Evolutionary conservation across 73 alveolate genomes (phyloP), one percentile per base, ranked within the genome.

Genomic region (Stentor roeselii): DNA sequence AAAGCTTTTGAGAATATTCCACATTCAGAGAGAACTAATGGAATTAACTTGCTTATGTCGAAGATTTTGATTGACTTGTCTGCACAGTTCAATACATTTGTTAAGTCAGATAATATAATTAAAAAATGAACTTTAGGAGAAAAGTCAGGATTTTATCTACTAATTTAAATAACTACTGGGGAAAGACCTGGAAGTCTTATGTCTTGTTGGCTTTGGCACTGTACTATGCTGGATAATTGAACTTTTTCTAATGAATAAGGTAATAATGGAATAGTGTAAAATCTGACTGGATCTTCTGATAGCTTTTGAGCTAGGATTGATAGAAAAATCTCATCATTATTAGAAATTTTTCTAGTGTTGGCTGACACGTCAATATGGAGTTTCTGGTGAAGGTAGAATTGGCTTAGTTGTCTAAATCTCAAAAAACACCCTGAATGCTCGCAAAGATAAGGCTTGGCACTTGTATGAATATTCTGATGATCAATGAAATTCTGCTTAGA

Each of bases 321-420:
- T 21, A 50, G 21, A 50, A 50, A 11, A 21, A 21, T 11, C 30
- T 50, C 67, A 11, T 50, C 67, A 11, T 6, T 11, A 11, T 6
- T 11, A 21, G 30, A 11, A 11, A 21, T 50, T 6, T 6, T 21
- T 50, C 21, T 50, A 50, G 21, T 21, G 6, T 50, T 6, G 67
- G 21, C 6, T 11, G 6, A 50, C 67, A 21, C 80, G 21, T 67
- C 37, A 34, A 30, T 67, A 40, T 67, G 80, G 34, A 67, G 41
- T 2, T 32, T n/a, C 34, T 67, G 21, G 34, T 67, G 80, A 27
- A 67, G 41, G 41, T 21, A 21, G n/a, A 30, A 32, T 2, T 67
- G 80, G 80, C 80, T 67, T n/a, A 32, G n/a, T 67, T 67, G 80
- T 2, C 80, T 67, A 67, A 21, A 67, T 1, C 41, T 27, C 67